Conservation (phyloP, 768 basidiomycete species). For the Kwoniella mangroviensis region DNA sequence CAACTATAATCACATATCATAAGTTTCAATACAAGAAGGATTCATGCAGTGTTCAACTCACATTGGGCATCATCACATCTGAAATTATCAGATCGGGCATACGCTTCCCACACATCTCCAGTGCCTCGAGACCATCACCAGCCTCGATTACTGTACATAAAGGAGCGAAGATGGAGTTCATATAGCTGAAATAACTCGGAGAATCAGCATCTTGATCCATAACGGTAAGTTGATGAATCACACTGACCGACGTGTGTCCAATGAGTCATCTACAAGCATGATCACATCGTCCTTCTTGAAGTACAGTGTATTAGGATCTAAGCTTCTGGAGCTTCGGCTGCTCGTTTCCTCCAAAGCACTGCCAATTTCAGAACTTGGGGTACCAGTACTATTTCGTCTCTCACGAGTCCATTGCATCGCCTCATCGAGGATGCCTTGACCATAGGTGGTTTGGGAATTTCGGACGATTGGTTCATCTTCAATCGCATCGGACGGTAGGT, state of each 20-base stretch:
- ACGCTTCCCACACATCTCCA: constrained; percentile 33
- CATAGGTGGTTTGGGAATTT: constrained; percentile 44
- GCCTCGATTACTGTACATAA: constrained; percentile 57
- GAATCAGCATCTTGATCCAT: constrained; percentile 20
- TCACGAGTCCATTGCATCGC: constrained; percentile 57
- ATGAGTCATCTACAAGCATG: constrained; percentile 51
- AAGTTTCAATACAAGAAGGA: background rate
- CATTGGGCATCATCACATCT: constrained; percentile 59
- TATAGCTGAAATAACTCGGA: constrained; percentile 7
- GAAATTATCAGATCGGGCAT: constrained; percentile 56
- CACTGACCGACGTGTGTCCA: constrained; percentile 30
- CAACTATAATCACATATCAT: constrained; percentile 32
- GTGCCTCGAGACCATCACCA: constrained; percentile 53
- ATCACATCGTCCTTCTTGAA: constrained; percentile 56
- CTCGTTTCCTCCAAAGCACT: constrained; percentile 31
- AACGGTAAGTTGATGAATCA: background rate
- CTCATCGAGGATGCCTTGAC: constrained; percentile 59
- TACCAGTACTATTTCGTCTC: constrained; percentile 20
- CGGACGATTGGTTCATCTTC: constrained; percentile 29
- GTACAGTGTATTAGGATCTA: constrained; percentile 57
- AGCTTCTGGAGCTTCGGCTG: constrained; percentile 43
- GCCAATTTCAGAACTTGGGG: constrained; percentile 31
- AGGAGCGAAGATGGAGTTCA: constrained; percentile 51
- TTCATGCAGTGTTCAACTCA: constrained; percentile 21
- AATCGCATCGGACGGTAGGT: constrained; percentile 54